These are phyloP conservation scores for Lepidopterella palustris DNA, from an alignment of 495 filamentous ascomycete genomes.

Conservation along the genomic window DNA sequence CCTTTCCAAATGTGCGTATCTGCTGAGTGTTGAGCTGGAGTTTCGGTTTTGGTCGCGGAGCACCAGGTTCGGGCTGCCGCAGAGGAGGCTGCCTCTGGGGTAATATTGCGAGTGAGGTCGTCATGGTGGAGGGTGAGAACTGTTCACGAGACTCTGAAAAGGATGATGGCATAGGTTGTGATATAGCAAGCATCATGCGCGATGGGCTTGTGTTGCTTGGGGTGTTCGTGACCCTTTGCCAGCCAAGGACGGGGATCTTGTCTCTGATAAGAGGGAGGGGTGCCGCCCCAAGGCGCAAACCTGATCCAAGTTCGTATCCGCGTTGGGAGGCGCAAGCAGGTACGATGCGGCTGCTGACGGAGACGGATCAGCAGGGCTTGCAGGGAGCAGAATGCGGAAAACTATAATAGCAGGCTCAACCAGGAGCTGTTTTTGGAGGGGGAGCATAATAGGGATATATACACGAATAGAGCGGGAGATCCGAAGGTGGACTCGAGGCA, in stretches of 20 bases:
- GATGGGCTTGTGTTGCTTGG: constrained; percentile 16
- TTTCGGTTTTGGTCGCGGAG: constrained; percentile 55
- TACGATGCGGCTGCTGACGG: constrained; percentile 5
- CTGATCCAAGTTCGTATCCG: constrained; percentile 22
- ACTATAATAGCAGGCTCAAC: constrained; percentile 1
- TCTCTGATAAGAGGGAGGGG: constrained; percentile 38
- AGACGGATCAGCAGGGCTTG: not conserved
- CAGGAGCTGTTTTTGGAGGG: constrained; percentile 5
- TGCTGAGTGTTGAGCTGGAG: constrained; percentile 68
- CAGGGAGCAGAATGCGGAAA: not conserved
- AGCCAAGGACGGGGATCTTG: constrained; percentile 25
- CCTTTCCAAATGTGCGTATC: constrained; percentile 47
- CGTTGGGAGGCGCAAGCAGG: constrained; percentile 5
- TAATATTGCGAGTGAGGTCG: constrained; percentile 35
- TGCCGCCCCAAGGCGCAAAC: constrained; percentile 29
- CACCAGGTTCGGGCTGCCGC: constrained; percentile 35
- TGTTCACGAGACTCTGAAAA: constrained; percentile 20
- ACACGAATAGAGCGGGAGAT: not conserved
- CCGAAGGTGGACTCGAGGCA: not conserved
- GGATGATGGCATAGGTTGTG: constrained; percentile 27
- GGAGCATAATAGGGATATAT: not conserved
- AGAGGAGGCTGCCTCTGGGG: constrained; percentile 24
- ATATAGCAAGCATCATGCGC: constrained; percentile 31
- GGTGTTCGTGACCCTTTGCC: constrained; percentile 12
- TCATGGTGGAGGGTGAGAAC: constrained; percentile 24